Percentiles rank a stretch among this genome's conserved stretches.
Conservation (phyloP, 495 filamentous ascomycete genomes). For the Hypomontagnella monticulosa region DNA sequence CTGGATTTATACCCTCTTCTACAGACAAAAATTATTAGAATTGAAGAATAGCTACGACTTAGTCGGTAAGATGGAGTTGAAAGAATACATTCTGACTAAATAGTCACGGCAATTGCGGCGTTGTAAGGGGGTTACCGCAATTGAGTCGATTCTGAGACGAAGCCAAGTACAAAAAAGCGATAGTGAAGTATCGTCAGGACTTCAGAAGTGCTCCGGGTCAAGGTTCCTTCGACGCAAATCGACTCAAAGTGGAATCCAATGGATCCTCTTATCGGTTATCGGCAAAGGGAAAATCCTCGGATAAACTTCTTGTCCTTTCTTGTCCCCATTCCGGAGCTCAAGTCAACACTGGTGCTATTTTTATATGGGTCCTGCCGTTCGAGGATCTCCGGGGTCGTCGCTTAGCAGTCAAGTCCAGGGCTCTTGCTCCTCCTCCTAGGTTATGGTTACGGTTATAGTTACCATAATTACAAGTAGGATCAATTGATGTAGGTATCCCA, state of each 20-base stretch:
- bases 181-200: constrained; percentile 18
- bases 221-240: constrained; percentile 24
- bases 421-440: too few relatives aligned
- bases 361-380: not conserved
- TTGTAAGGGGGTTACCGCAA: constrained; percentile 35
- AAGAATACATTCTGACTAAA: constrained; percentile 41
- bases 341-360: constrained; percentile 10
- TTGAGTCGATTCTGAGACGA: constrained; percentile 41
- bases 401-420: too few relatives aligned
- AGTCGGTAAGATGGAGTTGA: constrained; percentile 30
- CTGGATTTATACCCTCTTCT: constrained; percentile 17
- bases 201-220: constrained; percentile 1
- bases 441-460: too few relatives aligned
- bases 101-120: constrained; percentile 25
- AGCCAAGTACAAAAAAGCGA: constrained; percentile 33
- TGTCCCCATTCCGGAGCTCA: too few relatives aligned
- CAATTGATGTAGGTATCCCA: constrained; percentile 14
- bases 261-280: constrained; percentile 41
- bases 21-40: constrained; percentile 32
- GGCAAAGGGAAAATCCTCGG: constrained; percentile 31
- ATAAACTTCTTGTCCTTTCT: not conserved
- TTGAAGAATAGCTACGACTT: constrained; percentile 19
- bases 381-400: too few relatives aligned
- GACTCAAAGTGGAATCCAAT: constrained; percentile 4
- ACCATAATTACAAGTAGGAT: too few relatives aligned